Percentiles rank a stretch among this genome's conserved stretches.
Conservation (phyloP, 805 yeast species). For the Candida tibetensis region DNA sequence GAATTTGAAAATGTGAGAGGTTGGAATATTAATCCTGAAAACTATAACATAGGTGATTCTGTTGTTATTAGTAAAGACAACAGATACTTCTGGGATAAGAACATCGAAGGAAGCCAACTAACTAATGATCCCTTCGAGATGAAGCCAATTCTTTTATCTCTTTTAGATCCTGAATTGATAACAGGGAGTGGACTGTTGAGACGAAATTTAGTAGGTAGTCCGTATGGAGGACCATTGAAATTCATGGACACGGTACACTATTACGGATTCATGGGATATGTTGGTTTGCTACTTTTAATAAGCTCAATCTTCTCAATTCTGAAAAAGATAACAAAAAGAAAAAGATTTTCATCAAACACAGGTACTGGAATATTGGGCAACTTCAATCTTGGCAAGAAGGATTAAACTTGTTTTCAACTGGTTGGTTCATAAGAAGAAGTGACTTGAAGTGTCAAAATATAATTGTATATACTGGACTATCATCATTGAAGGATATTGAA, state of each 20-base stretch:
- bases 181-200: constrained; percentile 10
- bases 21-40: constrained; percentile 38
- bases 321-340: too few relatives aligned
- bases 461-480: too few relatives aligned
- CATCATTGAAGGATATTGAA: too few relatives aligned
- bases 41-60: constrained; percentile 52
- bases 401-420: neutral
- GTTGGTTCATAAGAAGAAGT: too few relatives aligned
- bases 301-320: too few relatives aligned
- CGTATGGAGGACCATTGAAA: constrained; percentile 37
- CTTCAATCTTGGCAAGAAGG: constrained; percentile 5
- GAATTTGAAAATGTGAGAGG: constrained; percentile 25
- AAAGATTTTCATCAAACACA: too few relatives aligned
- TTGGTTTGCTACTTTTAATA: constrained; percentile 15
- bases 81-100: constrained; percentile 28
- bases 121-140: constrained; percentile 30
- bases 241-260: constrained; percentile 45
- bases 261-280: constrained; percentile 45
- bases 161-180: constrained; percentile 33
- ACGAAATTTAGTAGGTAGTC: constrained; percentile 41
- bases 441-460: too few relatives aligned
- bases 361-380: constrained; percentile 3
- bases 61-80: constrained; percentile 49
- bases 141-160: constrained; percentile 36
- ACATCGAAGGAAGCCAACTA: constrained; percentile 37